Evolutionary conservation across 345 rosid species (phyloP), one percentile per base, ranked within the genome.

Genomic region (Trapa bicornis): DNA sequence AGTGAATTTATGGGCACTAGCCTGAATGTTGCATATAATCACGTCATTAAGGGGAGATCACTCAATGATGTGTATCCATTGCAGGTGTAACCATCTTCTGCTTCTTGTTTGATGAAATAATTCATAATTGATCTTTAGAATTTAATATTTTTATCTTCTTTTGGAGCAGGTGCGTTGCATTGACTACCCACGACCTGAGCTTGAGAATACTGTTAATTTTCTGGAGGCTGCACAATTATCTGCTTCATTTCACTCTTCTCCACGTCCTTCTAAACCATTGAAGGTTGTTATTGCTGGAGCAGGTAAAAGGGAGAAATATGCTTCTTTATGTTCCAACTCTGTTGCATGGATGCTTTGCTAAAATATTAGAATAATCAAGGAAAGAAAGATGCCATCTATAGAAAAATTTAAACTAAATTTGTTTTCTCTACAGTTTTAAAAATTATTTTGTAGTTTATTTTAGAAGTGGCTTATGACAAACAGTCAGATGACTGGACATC

Each of bases 221-320:
- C 76, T 93, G 76, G 97, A 90, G 80, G 97, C 97, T 70, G 94
- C 98, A 5, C 78, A 79, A 72, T 74, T 93, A 14, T 90, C 97
- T 68, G 77, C 97, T 41, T 74, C 86, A 47, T 93, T 93, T 71
- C 85, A 82, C 37, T 68, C 84, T 71, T 78, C 88, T 54, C 78
- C 92, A 37, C 88, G 80, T 69, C 96, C 97, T 6, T 43, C 73
- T 17, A 88, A 84, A 72, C 95, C 97, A 35, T 76, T 90, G 69
- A 87, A 93, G 62, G 83, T 90, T 73, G 84, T 93, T 41, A 81
- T 93, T 76, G 96, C 96, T 63, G 98, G 97, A 76, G 96, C 96
- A 83, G 94, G 97, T 90, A 70, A 74, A 65, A 43, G 5, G 53
- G 63, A 58, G 15, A 14, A 50, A 32, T n/a, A 54, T 15, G 33